Conservation (phyloP, 2,329 filamentous ascomycete genomes). For the Orbilia quercus region DNA sequence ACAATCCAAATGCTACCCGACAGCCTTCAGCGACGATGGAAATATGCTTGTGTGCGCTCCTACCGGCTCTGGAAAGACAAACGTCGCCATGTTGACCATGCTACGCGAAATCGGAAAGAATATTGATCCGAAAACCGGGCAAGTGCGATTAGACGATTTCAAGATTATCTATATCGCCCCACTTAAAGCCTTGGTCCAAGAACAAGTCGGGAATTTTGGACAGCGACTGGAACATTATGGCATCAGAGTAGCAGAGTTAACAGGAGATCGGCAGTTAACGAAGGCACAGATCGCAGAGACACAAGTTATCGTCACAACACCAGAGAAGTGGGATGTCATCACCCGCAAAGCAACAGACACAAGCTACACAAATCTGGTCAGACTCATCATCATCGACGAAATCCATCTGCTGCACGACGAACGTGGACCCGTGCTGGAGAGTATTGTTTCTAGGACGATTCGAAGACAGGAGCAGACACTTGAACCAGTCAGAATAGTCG, state of each 20-base stretch:
- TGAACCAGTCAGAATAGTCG: constrained; percentile 89
- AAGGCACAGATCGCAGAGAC: constrained; percentile 99
- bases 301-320: constrained; percentile 96
- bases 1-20: constrained; percentile 90
- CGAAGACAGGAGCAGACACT: constrained; percentile 93
- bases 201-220: constrained; percentile 97
- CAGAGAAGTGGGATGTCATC: constrained; percentile 99
- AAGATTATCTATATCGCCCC: constrained; percentile 99
- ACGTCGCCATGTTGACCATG: constrained; percentile 97
- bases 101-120: constrained; percentile 97
- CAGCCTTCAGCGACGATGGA: constrained; percentile 90
- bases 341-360: constrained; percentile 96
- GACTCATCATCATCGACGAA: constrained; percentile 95
- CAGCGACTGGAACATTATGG: constrained; percentile 89
- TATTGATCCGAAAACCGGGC: constrained; percentile 85
- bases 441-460: constrained; percentile 94
- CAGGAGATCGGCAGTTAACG: constrained; percentile 95
- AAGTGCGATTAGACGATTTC: constrained; percentile 94
- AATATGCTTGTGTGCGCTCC: constrained; percentile 98
- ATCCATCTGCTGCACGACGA: constrained; percentile 98
- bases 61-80: constrained; percentile 97
- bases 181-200: constrained; percentile 92
- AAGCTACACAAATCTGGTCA: constrained; percentile 96
- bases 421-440: constrained; percentile 94
- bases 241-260: constrained; percentile 92